Evolutionary conservation across 2,329 filamentous ascomycete genomes (phyloP).

Genomic region (Microsporum ferrugineum): DNA sequence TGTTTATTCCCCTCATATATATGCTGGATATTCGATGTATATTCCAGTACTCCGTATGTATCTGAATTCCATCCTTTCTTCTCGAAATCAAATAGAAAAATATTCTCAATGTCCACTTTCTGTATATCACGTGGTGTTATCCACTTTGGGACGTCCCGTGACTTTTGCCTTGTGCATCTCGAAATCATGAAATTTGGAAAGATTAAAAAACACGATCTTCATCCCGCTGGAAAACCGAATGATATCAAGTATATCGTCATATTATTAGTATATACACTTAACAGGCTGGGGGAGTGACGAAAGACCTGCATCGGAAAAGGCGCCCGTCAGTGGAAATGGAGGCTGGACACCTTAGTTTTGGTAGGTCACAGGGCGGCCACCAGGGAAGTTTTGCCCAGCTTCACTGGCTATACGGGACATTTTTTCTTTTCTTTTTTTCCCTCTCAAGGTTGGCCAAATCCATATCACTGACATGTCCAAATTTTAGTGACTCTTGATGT

Average conservation of each 20-base stretch:
- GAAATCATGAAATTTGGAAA: background rate
- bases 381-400: background rate
- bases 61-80: no score
- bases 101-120: no score
- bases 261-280: background rate
- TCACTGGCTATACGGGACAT: background rate
- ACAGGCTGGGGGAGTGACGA: background rate
- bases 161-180: background rate
- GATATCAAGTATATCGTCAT: background rate
- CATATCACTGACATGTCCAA: constrained; percentile 5
- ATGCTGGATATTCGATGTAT: background rate
- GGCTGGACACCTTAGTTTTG: constrained; percentile 16
- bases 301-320: background rate
- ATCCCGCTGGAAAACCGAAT: background rate
- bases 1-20: background rate
- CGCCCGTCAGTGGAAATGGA: constrained; percentile 10
- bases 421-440: background rate
- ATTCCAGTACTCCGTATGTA: background rate
- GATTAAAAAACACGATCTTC: background rate
- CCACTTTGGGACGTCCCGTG: background rate
- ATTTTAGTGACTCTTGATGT: constrained; percentile 17
- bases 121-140: background rate
- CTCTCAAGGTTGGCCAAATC: background rate
- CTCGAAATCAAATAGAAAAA: no score
- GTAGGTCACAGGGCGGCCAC: constrained; percentile 9